phyloP scores from a whole-genome alignment of 2,329 filamentous ascomycete species.

The Penicillium sp. region DNA sequence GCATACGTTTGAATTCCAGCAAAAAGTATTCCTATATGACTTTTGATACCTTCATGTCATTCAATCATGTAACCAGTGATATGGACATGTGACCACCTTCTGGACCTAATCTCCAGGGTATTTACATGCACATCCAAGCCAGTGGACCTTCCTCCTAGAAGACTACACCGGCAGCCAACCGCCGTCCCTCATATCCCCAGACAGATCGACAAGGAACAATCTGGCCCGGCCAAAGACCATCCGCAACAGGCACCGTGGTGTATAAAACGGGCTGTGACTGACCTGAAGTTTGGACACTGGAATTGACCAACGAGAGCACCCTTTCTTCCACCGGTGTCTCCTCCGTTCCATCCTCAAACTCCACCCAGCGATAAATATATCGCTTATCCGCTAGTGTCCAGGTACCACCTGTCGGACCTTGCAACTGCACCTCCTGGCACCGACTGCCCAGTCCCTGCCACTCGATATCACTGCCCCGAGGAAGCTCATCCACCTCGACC shows the following conservation, averaged over 20 bases:
- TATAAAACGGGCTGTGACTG: constrained; percentile 40
- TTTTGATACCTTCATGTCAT: too few species aligned
- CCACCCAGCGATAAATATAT: constrained; percentile 34
- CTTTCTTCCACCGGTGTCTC: constrained; percentile 23
- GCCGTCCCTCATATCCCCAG: constrained; percentile 40
- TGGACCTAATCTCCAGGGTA: background rate
- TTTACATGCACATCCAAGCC: background rate
- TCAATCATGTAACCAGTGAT: too few species aligned
- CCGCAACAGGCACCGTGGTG: constrained; percentile 30
- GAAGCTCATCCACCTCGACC: constrained; percentile 74
- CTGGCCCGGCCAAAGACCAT: constrained; percentile 34
- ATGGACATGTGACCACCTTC: background rate
- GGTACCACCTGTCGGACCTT: constrained; percentile 21
- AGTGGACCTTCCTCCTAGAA: constrained; percentile 27
- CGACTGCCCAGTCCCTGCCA: constrained; percentile 74
- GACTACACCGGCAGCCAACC: constrained; percentile 40
- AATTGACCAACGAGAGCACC: constrained; percentile 28
- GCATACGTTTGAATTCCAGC: too few species aligned
- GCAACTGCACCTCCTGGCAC: constrained; percentile 33
- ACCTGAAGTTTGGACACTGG: constrained; percentile 13
- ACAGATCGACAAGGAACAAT: constrained; percentile 46
- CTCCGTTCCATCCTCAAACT: constrained; percentile 27
- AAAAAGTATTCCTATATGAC: too few species aligned
- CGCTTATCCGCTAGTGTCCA: constrained; percentile 27
- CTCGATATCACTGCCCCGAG: constrained; percentile 73